Evolutionary conservation across 768 basidiomycete genomes (phyloP).

Genomic region (Pulveroboletus sp.): DNA sequence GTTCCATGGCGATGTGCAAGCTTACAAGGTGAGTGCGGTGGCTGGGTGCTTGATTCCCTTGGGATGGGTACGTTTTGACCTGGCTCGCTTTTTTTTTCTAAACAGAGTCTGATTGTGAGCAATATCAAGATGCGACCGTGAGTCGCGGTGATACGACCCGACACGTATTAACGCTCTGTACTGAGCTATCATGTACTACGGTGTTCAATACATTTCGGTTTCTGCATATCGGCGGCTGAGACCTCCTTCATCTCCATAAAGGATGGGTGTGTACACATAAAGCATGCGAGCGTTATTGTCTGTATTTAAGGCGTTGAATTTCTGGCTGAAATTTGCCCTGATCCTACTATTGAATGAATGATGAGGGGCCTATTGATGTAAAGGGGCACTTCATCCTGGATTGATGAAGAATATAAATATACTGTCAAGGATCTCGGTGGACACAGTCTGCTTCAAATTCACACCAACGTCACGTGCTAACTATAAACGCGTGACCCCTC

Average conservation of each 20-base stretch:
- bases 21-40: slow-evolving; percentile 67
- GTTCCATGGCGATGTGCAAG: slow-evolving; percentile 86
- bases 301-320: too few species aligned
- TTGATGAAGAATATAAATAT: too few species aligned
- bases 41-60: neutral
- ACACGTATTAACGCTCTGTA: neutral
- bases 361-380: too few species aligned
- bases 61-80: slow-evolving; percentile 5
- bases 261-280: neutral
- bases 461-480: slow-evolving; percentile 18
- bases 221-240: too few species aligned
- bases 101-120: slow-evolving; percentile 68
- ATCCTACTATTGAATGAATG: neutral
- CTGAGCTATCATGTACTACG: neutral
- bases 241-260: neutral
- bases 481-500: slow-evolving; percentile 9
- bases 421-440: too few species aligned
- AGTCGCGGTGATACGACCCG: neutral
- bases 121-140: slow-evolving; percentile 58
- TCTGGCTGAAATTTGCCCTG: neutral
- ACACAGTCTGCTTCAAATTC: too few species aligned
- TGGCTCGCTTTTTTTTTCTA: neutral
- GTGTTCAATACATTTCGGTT: neutral
- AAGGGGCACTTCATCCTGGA: too few species aligned
- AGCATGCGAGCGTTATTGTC: neutral